Evolutionary conservation across 495 filamentous ascomycete genomes (phyloP).

Genomic region (Aspergillus coremiiformis): DNA sequence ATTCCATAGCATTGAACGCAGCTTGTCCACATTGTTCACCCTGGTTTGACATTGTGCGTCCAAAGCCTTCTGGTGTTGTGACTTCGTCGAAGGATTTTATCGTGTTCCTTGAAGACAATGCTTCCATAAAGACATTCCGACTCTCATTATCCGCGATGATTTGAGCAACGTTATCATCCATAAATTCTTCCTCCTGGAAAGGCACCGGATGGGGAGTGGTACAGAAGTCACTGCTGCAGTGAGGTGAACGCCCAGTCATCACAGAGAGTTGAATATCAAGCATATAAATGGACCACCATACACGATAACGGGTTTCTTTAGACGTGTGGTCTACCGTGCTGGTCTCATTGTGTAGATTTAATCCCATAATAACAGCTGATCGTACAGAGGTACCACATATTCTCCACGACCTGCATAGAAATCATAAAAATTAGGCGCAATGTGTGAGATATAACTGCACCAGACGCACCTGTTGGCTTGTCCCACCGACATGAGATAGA

Average conservation of each 20-base stretch:
- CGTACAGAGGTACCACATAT: conserved; percentile 52
- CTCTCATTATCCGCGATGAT: conserved; percentile 23
- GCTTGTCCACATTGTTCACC: conserved; percentile 14
- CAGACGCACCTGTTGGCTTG: conserved; percentile 50
- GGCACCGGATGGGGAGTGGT: conserved; percentile 48
- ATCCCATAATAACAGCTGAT: conserved; percentile 50
- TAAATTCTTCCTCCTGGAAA: conserved; percentile 45
- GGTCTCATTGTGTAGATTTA: conserved; percentile 55
- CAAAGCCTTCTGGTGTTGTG: background rate
- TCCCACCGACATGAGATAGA: conserved; percentile 52
- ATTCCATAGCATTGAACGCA: conserved; percentile 14
- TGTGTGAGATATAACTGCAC: background rate
- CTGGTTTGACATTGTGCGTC: background rate
- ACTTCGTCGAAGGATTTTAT: background rate
- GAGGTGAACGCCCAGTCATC: conserved; percentile 54
- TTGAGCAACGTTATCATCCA: conserved; percentile 19
- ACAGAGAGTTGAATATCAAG: conserved; percentile 50
- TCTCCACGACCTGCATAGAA: conserved; percentile 49
- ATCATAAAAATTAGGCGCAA: background rate
- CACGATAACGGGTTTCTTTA: conserved; percentile 36
- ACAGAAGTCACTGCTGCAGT: conserved; percentile 44
- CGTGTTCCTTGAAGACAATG: conserved; percentile 1
- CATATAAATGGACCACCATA: conserved; percentile 51
- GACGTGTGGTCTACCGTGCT: conserved; percentile 38
- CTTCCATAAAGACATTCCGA: conserved; percentile 20